Percentiles rank a stretch among this genome's conserved stretches.
phyloP scores from a whole-genome alignment of 1,139 yeast genomes.

The Suhomyces guaymorum region DNA sequence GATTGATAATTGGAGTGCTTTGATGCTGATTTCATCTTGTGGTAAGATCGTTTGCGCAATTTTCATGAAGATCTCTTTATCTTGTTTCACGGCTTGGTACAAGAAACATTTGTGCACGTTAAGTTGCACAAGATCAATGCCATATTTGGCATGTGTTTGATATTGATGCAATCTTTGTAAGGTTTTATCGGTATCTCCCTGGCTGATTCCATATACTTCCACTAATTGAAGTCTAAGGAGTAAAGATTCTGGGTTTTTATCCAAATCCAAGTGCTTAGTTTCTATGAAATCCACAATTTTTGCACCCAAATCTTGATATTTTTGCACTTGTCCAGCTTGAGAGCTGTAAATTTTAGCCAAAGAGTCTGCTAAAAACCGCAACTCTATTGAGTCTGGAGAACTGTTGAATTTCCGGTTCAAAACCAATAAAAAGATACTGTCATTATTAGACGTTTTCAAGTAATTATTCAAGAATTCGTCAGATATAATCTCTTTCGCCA shows the following conservation, averaged over 20 bases:
- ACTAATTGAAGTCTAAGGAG: conserved; percentile 29
- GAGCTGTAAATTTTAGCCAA: conserved; percentile 6
- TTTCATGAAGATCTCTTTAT: conserved; percentile 32
- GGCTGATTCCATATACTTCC: conserved; percentile 40
- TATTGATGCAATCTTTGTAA: conserved; percentile 37
- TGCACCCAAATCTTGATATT: background rate
- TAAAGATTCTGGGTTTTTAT: conserved; percentile 27
- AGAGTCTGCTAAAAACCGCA: conserved; percentile 4
- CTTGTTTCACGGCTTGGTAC: conserved; percentile 41
- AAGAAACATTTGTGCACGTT: conserved; percentile 23
- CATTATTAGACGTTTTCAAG: conserved; percentile 3
- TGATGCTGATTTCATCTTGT: conserved; percentile 39
- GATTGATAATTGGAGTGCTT: conserved; percentile 47
- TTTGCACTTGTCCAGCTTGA: too few relatives aligned
- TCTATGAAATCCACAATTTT: conserved; percentile 22
- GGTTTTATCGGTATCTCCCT: conserved; percentile 29
- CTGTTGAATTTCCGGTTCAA: conserved; percentile 9
- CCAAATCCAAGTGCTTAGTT: conserved; percentile 26
- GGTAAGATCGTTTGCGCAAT: conserved; percentile 47
- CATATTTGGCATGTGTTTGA: conserved; percentile 37
- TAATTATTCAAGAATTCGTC: conserved; percentile 4
- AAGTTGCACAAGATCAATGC: conserved; percentile 36
- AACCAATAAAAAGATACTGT: conserved; percentile 10
- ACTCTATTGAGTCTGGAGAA: conserved; percentile 3
- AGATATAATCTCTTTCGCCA: conserved; percentile 2